phyloP scores from a whole-genome alignment of 2,329 filamentous ascomycete genomes.

The Talaromyces sp. region DNA sequence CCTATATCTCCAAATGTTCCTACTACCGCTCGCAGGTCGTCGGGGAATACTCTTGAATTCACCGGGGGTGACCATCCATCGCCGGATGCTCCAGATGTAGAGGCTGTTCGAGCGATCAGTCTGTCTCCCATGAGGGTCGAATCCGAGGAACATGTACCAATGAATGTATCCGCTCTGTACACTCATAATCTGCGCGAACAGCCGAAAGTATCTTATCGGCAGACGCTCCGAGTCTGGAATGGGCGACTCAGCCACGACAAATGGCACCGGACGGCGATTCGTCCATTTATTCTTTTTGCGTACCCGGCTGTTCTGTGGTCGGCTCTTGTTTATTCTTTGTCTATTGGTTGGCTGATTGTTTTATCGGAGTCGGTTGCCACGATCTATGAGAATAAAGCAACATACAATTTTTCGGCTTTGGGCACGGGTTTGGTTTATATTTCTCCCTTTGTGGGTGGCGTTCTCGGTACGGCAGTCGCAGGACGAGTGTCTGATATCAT shows the following conservation, averaged over 20 bases:
- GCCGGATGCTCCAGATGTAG: slow-evolving; percentile 23
- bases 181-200: slow-evolving; percentile 64
- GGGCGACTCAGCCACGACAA: slow-evolving; percentile 72
- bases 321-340: slow-evolving; percentile 74
- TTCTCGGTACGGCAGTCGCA: slow-evolving; percentile 86
- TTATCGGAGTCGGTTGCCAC: slow-evolving; percentile 80
- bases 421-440: slow-evolving; percentile 84
- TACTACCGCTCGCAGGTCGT: neutral
- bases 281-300: slow-evolving; percentile 79
- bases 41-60: neutral
- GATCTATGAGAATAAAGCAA: slow-evolving; percentile 65
- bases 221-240: slow-evolving; percentile 71
- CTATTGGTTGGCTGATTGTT: slow-evolving; percentile 92
- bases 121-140: slow-evolving; percentile 29
- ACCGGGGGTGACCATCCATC: neutral
- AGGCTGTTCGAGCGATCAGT: slow-evolving; percentile 21
- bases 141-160: slow-evolving; percentile 26
- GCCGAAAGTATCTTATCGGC: slow-evolving; percentile 64
- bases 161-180: slow-evolving; percentile 48
- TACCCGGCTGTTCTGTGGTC: slow-evolving; percentile 92
- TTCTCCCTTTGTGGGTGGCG: slow-evolving; percentile 79
- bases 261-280: slow-evolving; percentile 70
- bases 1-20: neutral
- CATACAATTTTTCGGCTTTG: slow-evolving; percentile 75
- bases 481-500: slow-evolving; percentile 83